Percentiles rank a stretch among this genome's conserved stretches.
Evolutionary conservation across 192 early-diverging fungal species (phyloP).

Genomic region (Podila epicladia): DNA sequence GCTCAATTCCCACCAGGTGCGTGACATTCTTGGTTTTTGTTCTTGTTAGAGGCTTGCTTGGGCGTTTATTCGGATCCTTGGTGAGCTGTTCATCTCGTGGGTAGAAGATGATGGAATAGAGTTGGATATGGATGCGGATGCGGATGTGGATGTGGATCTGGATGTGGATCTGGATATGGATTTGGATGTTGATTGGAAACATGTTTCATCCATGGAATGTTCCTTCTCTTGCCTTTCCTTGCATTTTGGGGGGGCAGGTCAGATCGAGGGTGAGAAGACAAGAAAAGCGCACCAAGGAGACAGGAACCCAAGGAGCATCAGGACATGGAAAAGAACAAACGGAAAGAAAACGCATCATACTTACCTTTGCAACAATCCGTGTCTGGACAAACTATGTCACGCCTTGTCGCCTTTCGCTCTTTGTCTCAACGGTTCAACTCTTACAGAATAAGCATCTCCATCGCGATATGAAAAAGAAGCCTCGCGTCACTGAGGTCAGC

Average conservation of each 20-base stretch:
- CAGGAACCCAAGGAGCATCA: not conserved
- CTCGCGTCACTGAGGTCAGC: slow-evolving; percentile 58
- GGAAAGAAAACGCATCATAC: slow-evolving; percentile 12
- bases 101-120: no score
- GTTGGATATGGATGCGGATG: no score
- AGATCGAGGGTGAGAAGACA: not conserved
- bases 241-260: not conserved
- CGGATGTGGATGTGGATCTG: no score
- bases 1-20: slow-evolving; percentile 74
- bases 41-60: not conserved
- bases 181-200: no score
- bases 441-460: slow-evolving; percentile 58
- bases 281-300: not conserved
- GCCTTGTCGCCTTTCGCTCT: slow-evolving; percentile 3
- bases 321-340: not conserved
- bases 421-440: slow-evolving; percentile 4
- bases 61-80: no score
- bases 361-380: slow-evolving; percentile 7
- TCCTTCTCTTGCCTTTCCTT: not conserved
- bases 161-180: no score
- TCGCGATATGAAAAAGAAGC: slow-evolving; percentile 59
- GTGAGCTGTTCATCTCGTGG: no score
- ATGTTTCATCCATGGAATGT: no score
- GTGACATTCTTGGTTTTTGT: not conserved
- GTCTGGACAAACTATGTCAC: slow-evolving; percentile 6